Evolutionary conservation across 1,284 basidiomycete genomes (phyloP).

Genomic region (Schizophyllum commune): DNA sequence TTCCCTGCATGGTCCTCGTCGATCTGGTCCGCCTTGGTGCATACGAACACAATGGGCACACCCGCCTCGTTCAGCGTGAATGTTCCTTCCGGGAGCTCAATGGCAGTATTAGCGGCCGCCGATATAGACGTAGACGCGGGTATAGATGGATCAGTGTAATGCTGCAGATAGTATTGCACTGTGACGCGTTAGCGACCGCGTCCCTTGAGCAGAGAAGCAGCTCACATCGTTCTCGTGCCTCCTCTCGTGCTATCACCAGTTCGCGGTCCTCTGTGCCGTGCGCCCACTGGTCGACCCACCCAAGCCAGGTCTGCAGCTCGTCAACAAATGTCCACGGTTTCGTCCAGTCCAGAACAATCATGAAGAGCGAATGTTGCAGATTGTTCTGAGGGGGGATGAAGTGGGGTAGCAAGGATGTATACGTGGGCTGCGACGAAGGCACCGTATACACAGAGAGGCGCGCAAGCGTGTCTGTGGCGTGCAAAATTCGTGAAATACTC

Average conservation of each 20-base stretch:
- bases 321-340: conserved; percentile 86
- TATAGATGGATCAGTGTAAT: conserved; percentile 78
- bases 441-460: conserved; percentile 86
- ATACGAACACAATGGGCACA: conserved; percentile 83
- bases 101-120: conserved; percentile 17
- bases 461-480: conserved; percentile 65
- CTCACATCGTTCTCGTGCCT: conserved; percentile 78
- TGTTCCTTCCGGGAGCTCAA: conserved; percentile 58
- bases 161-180: conserved; percentile 87
- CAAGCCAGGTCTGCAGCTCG: conserved; percentile 83
- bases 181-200: conserved; percentile 7
- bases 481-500: conserved; percentile 5
- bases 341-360: conserved; percentile 95
- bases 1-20: conserved; percentile 66
- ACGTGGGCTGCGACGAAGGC: conserved; percentile 69
- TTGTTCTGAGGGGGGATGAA: conserved; percentile 70
- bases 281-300: conserved; percentile 78
- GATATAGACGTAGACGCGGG: conserved; percentile 51
- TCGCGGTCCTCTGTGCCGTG: conserved; percentile 50
- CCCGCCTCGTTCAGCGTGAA: conserved; percentile 79
- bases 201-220: conserved; percentile 14
- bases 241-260: conserved; percentile 67
- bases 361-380: conserved; percentile 72
- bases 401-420: conserved; percentile 74
- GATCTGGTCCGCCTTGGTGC: conserved; percentile 87